These are phyloP conservation scores for Penicillium nordicum DNA, from an alignment of 2,329 filamentous ascomycete species.

Conservation along the genomic window DNA sequence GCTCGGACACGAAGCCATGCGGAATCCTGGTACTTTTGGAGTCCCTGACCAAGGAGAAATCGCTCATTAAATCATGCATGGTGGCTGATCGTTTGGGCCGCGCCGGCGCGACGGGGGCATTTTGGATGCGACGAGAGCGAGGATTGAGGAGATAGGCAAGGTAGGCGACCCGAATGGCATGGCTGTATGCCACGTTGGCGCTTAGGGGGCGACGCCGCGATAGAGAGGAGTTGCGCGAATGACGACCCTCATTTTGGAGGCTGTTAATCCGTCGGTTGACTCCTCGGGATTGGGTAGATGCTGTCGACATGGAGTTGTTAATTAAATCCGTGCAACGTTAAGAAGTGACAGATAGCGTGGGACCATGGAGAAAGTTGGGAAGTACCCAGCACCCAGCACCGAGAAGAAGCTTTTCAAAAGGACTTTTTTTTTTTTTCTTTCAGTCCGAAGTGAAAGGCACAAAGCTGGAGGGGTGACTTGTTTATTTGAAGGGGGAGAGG, in stretches of 20 bases:
- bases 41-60: conserved; percentile 68
- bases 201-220: conserved; percentile 44
- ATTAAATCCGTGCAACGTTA: conserved; percentile 24
- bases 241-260: conserved; percentile 42
- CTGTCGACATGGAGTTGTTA: conserved; percentile 45
- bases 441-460: not conserved
- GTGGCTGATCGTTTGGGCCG: conserved; percentile 67
- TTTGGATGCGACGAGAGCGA: conserved; percentile 83
- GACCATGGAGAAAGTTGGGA: conserved; percentile 33
- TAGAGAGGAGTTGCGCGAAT: conserved; percentile 43
- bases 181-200: conserved; percentile 81
- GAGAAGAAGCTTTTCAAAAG: conserved; percentile 5
- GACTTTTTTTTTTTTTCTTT: not conserved
- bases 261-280: conserved; percentile 48
- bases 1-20: conserved; percentile 65
- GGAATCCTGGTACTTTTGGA: conserved; percentile 69
- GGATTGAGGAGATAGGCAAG: conserved; percentile 91
- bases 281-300: conserved; percentile 45
- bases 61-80: conserved; percentile 80
- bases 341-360: conserved; percentile 25
- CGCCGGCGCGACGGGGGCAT: conserved; percentile 64
- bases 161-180: conserved; percentile 84
- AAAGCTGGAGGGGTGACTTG: conserved; percentile 13
- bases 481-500: conserved; percentile 13
- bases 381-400: conserved; percentile 24